A percentile compares a stretch with the other conserved stretches of the same genome.
phyloP scores from a whole-genome alignment of 805 yeast species.

The Vanderwaltozyma yarrowii region DNA sequence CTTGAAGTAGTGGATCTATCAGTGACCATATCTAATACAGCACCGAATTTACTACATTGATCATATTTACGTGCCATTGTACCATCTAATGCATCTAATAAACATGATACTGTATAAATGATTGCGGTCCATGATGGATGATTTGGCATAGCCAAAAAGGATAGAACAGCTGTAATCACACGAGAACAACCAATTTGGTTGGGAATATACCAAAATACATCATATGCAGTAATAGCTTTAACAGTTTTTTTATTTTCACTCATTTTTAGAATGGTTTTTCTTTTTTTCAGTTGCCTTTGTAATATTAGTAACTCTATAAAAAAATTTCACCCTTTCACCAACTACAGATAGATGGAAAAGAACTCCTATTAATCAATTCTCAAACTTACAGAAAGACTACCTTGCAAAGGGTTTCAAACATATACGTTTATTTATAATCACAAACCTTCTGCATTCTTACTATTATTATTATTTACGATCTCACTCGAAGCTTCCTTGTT shows the following conservation, averaged over 20 bases:
- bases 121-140: slow-evolving; percentile 74
- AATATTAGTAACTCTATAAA: too few relatives aligned
- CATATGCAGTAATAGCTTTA: slow-evolving; percentile 31
- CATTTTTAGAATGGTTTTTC: not conserved
- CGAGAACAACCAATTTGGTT: slow-evolving; percentile 86
- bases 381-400: too few relatives aligned
- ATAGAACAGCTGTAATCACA: slow-evolving; percentile 68
- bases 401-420: too few relatives aligned
- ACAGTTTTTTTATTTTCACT: not conserved
- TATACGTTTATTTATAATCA: too few relatives aligned
- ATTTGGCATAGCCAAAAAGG: slow-evolving; percentile 70
- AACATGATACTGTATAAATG: slow-evolving; percentile 77
- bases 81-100: slow-evolving; percentile 94
- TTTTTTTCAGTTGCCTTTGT: too few relatives aligned
- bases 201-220: slow-evolving; percentile 74
- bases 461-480: too few relatives aligned
- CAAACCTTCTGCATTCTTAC: too few relatives aligned
- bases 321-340: too few relatives aligned
- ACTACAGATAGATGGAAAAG: too few relatives aligned
- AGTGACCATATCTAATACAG: slow-evolving; percentile 97
- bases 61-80: slow-evolving; percentile 81
- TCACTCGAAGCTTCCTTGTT: too few relatives aligned
- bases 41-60: slow-evolving; percentile 90
- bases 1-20: slow-evolving; percentile 95
- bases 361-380: too few relatives aligned